Evolutionary conservation across 2,329 filamentous ascomycete species (phyloP), one percentile per base, ranked within the genome.

Genomic region (Colletotrichum sp.): DNA sequence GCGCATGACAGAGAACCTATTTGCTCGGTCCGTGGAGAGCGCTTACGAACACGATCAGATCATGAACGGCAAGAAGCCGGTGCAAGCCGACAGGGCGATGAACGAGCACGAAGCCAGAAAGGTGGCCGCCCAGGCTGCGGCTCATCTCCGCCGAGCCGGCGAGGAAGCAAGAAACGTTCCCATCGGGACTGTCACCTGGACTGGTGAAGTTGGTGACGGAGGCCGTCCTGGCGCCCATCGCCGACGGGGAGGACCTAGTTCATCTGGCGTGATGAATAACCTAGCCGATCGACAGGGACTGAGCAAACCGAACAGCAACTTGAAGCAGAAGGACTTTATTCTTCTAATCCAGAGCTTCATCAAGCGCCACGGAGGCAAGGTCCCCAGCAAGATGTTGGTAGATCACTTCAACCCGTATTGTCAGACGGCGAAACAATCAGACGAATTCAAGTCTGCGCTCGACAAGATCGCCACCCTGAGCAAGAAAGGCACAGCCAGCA

Each of bases 1-100:
- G 70, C 94, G 95, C 60, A 92, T 99, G 78, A 94, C 99, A 87
- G 93, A 96, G 78, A 94, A 95, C 68, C 95, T 99, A 71, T 98
- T 99, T 82, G 94, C 96, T 2, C 92, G 93, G 55, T 94, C 95
- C 4, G 94, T 99, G 2, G 96, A 98, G 80, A 96, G 94, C n/a
- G 95, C 96, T 0, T 91, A 98, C 60, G 95, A 98, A 80, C 97
- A 99, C 82, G 97, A 99, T 79, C 92, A 95, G 69, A 98, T 99
- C 80, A 91, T 99, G 80, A 95, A 94, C 79, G 94, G 94, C 52
- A 94, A 92, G 79, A 91, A 92, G 68, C 92, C 92, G 71, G 87
- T 95, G 21, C 90, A 92, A 77, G 94, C 95, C 0, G 95, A 98
- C 80, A 92, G 93, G 6, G 91, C 91, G 28, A 94, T 98, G 78